phyloP scores from a whole-genome alignment of 805 yeast genomes.

The Starmerella riodocensis region DNA sequence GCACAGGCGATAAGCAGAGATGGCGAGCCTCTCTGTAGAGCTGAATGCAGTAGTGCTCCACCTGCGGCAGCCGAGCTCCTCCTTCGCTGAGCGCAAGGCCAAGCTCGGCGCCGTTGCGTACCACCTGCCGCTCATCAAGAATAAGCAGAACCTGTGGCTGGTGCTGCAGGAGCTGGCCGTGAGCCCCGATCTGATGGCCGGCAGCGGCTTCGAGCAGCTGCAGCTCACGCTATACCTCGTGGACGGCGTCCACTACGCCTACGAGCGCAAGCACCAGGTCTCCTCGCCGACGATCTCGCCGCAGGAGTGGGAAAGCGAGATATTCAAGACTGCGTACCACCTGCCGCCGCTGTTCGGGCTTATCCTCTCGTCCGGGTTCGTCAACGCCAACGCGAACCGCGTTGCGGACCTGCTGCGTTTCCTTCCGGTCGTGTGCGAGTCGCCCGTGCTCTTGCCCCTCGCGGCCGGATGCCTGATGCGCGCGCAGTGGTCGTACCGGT shows the following conservation, averaged over 20 bases:
- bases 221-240: constrained; percentile 5
- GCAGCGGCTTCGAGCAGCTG: neutral
- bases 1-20: neutral
- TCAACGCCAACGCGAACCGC: neutral
- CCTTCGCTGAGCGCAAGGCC: neutral
- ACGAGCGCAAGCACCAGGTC: constrained; percentile 13
- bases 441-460: neutral
- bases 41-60: constrained; percentile 4
- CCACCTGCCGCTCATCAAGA: constrained; percentile 17
- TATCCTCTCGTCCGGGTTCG: constrained; percentile 10
- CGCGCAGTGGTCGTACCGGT: constrained; percentile 12
- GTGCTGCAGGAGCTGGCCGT: constrained; percentile 12
- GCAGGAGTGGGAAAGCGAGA: constrained; percentile 7
- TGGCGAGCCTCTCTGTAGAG: constrained; percentile 7
- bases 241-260: constrained; percentile 17
- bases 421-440: constrained; percentile 1
- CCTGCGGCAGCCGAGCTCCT: constrained; percentile 5
- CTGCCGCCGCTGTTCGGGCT: constrained; percentile 15
- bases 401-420: constrained; percentile 1
- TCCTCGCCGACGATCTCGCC: constrained; percentile 18
- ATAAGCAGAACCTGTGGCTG: constrained; percentile 17
- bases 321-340: constrained; percentile 3
- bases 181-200: constrained; percentile 7
- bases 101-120: constrained; percentile 10
- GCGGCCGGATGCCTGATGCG: constrained; percentile 15